Percentiles rank a stretch among this genome's conserved stretches.
These are phyloP conservation scores for Papiliotrema laurentii DNA, from an alignment of 1,284 basidiomycete species.

Conservation along the genomic window DNA sequence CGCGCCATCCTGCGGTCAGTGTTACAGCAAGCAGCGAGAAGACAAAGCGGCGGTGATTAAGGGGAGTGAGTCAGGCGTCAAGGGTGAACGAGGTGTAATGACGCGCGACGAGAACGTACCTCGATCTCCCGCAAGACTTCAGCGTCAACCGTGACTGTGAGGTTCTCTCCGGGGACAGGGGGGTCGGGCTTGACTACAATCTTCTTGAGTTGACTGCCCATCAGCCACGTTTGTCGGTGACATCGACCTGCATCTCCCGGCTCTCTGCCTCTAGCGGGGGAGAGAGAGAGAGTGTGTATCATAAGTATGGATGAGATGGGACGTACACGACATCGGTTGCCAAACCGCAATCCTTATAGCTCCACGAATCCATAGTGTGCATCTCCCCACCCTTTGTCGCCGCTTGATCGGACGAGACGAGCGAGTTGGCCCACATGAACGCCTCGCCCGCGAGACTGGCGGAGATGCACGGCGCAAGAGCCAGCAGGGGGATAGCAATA, in stretches of 20 bases:
- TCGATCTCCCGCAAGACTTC: conserved; percentile 59
- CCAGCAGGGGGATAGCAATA: conserved; percentile 19
- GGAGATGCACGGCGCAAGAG: conserved; percentile 17
- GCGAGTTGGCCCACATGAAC: conserved; percentile 25
- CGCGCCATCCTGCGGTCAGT: conserved; percentile 76
- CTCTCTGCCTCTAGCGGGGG: too few species aligned
- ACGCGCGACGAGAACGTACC: too few species aligned
- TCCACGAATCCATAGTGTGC: conserved; percentile 41
- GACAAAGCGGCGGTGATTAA: too few species aligned
- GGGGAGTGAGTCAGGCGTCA: too few species aligned
- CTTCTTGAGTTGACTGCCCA: conserved; percentile 54
- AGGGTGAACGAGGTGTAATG: conserved; percentile 4
- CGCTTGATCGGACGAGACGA: conserved; percentile 16
- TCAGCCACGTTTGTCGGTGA: not conserved
- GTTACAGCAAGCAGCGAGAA: too few species aligned
- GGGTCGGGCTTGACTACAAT: conserved; percentile 73
- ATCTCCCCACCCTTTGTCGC: conserved; percentile 25
- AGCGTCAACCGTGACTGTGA: conserved; percentile 74
- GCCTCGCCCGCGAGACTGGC: conserved; percentile 26
- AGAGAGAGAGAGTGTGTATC: too few species aligned
- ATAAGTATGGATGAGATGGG: too few species aligned
- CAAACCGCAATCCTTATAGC: conserved; percentile 46
- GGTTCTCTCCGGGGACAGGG: conserved; percentile 70
- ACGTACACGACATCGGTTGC: conserved; percentile 46
- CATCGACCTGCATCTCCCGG: too few species aligned